Percentiles rank a stretch among this genome's conserved stretches.
phyloP scores from a whole-genome alignment of 257 asterid genomes.

The Solanum peruvianum region DNA sequence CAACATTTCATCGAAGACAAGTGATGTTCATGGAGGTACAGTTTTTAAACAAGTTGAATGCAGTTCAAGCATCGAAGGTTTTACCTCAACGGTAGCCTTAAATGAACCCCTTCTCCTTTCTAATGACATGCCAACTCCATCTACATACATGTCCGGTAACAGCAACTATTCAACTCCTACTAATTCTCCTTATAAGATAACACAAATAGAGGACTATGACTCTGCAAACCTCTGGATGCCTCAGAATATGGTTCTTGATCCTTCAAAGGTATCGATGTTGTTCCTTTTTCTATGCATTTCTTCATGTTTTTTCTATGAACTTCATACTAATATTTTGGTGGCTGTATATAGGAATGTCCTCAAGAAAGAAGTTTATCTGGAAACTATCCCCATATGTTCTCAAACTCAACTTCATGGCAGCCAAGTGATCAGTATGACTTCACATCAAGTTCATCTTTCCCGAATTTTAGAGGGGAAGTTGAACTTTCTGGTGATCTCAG shows the following conservation, averaged over 20 bases:
- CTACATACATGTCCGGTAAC: background rate
- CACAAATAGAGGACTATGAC: conserved; percentile 11
- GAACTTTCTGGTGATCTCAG: conserved; percentile 22
- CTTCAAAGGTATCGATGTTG: conserved; percentile 21
- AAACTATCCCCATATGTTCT: conserved; percentile 6
- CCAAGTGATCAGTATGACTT: conserved; percentile 17
- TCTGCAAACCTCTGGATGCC: conserved; percentile 18
- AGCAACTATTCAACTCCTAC: conserved; percentile 28
- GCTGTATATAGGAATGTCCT: conserved; percentile 17
- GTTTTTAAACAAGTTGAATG: conserved; percentile 11
- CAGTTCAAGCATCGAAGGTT: conserved; percentile 2
- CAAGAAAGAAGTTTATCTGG: conserved; percentile 4
- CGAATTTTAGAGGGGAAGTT: conserved; percentile 21
- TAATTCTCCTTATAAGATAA: conserved; percentile 18
- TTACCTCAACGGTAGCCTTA: background rate
- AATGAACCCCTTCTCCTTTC: conserved; percentile 10
- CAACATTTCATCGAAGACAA: conserved; percentile 5
- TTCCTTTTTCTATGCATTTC: background rate
- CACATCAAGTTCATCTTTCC: conserved; percentile 33
- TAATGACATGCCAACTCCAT: conserved; percentile 12
- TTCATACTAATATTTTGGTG: background rate
- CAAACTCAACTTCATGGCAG: conserved; percentile 11
- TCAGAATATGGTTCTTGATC: conserved; percentile 24
- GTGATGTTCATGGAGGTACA: conserved; percentile 1
- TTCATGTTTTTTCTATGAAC: background rate